A percentile compares a stretch with the other conserved stretches of the same genome.
phyloP scores from a whole-genome alignment of 2,329 filamentous ascomycete genomes.

The Aspergillus clavatus region DNA sequence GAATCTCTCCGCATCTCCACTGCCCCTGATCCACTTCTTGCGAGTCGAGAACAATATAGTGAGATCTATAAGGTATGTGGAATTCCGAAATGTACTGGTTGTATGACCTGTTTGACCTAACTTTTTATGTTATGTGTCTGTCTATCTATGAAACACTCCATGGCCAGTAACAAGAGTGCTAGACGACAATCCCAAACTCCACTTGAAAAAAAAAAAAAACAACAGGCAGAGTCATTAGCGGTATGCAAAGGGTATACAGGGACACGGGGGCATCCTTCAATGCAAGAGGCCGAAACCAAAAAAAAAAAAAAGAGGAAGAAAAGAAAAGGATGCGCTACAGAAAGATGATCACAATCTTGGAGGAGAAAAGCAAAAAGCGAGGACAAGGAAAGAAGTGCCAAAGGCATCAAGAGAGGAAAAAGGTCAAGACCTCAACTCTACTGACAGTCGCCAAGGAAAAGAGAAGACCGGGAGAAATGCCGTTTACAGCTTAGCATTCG shows the following conservation, averaged over 20 bases:
- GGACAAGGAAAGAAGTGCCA: background rate
- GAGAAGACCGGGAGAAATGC: conserved; percentile 5
- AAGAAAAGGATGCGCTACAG: conserved; percentile 17
- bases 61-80: no score
- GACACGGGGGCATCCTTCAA: conserved; percentile 15
- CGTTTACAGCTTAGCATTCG: conserved; percentile 33
- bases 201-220: background rate
- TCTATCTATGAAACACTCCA: background rate
- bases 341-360: no score
- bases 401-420: background rate
- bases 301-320: no score
- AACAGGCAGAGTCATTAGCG: conserved; percentile 10
- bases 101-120: no score
- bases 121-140: background rate
- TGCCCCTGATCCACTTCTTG: background rate
- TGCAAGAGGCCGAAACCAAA: conserved; percentile 7
- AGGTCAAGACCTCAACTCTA: background rate
- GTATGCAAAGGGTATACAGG: conserved; percentile 19
- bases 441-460: conserved; percentile 2
- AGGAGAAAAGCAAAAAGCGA: background rate
- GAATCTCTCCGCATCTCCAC: background rate
- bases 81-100: no score
- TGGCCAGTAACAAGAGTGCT: background rate
- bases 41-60: background rate
- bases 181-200: background rate